phyloP scores from a whole-genome alignment of 495 filamentous ascomycete species.

The Penicillium argentinense region DNA sequence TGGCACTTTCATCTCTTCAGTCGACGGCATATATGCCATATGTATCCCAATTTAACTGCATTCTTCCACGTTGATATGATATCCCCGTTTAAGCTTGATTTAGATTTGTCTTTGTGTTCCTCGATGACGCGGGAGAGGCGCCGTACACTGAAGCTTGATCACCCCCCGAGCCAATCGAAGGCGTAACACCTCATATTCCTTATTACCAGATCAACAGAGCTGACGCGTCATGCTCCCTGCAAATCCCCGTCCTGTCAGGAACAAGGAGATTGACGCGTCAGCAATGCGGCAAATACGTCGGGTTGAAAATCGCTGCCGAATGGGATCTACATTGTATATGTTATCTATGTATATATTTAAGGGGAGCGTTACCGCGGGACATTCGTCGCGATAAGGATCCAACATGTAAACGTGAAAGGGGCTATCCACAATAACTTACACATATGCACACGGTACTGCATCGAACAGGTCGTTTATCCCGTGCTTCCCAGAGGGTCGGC shows the following conservation, averaged over 20 bases:
- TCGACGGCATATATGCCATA: no score
- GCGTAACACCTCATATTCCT: not conserved
- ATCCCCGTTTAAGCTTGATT: slow-evolving; percentile 1
- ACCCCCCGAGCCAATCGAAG: not conserved
- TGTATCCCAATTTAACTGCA: no score
- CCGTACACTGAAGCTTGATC: not conserved
- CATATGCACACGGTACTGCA: no score
- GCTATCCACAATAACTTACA: not conserved
- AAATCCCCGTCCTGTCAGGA: not conserved
- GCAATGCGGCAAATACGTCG: not conserved
- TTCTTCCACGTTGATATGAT: slow-evolving; percentile 1
- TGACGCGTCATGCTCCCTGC: not conserved
- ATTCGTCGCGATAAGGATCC: no score
- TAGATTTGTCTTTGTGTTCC: not conserved
- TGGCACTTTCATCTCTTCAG: not conserved
- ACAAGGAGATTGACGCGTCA: not conserved
- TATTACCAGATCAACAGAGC: not conserved
- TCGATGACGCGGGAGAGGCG: slow-evolving; percentile 1
- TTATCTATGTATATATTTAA: no score
- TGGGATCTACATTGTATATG: not conserved
- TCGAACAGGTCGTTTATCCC: not conserved
- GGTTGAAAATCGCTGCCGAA: not conserved
- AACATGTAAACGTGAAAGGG: no score
- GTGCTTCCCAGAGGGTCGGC: no score
- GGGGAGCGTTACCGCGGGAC: no score